Percentiles rank a stretch among this genome's conserved stretches.
phyloP scores from a whole-genome alignment of 2,329 filamentous ascomycete genomes.

The Aspergillus sp. region DNA sequence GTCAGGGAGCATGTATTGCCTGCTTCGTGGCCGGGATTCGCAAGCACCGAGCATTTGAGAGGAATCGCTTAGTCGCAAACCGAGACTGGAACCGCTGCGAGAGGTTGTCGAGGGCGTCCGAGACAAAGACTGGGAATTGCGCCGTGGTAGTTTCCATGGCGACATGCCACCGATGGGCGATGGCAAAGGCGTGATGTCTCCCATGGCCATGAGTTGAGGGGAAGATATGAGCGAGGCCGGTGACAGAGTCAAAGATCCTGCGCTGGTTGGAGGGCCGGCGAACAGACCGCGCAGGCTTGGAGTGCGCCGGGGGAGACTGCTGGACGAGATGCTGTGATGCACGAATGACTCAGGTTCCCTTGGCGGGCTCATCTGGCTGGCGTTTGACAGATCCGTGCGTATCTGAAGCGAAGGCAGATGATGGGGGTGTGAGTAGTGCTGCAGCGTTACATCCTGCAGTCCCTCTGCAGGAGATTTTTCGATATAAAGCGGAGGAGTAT shows the following conservation, averaged over 20 bases:
- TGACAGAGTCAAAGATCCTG: constrained; percentile 47
- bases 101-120: constrained; percentile 46
- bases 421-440: constrained; percentile 12
- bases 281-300: constrained; percentile 48
- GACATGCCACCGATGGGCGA: constrained; percentile 62
- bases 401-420: constrained; percentile 36
- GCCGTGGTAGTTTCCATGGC: constrained; percentile 56
- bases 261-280: constrained; percentile 39
- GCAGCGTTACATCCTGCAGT: constrained; percentile 16
- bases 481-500: constrained; percentile 13
- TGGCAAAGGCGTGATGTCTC: constrained; percentile 76
- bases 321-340: constrained; percentile 45
- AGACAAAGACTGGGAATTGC: constrained; percentile 51
- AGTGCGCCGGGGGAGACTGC: constrained; percentile 47
- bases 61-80: constrained; percentile 40
- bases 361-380: constrained; percentile 30
- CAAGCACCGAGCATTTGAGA: constrained; percentile 35
- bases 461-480: constrained; percentile 4
- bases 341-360: constrained; percentile 38
- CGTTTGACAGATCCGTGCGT: constrained; percentile 35
- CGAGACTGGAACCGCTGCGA: constrained; percentile 38
- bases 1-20: constrained; percentile 46
- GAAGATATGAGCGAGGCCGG: constrained; percentile 71
- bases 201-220: constrained; percentile 73
- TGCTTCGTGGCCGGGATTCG: constrained; percentile 34